These are phyloP conservation scores for Trichoderma sp. DNA, from an alignment of 2,329 filamentous ascomycete genomes.

Conservation along the genomic window DNA sequence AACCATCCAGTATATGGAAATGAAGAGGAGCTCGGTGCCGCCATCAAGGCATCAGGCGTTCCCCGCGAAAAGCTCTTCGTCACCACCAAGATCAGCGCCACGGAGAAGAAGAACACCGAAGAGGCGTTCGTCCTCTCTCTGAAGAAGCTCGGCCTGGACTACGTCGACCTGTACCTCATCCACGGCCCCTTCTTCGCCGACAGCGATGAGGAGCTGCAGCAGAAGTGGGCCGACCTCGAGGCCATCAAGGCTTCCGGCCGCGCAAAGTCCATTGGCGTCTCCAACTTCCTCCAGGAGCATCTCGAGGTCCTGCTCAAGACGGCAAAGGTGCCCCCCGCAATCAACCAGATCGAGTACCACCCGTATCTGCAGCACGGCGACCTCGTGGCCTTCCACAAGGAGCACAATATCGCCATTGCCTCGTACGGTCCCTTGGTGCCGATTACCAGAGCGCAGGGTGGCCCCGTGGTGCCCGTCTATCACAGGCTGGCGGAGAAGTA, in stretches of 20 bases:
- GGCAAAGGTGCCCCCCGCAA: conserved; percentile 63
- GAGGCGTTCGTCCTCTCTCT: conserved; percentile 63
- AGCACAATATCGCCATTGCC: conserved; percentile 58
- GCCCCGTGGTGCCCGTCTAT: conserved; percentile 57
- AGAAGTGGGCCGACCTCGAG: conserved; percentile 62
- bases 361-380: conserved; percentile 70
- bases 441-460: conserved; percentile 50
- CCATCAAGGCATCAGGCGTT: conserved; percentile 67
- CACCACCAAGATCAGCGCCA: conserved; percentile 59
- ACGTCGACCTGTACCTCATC: conserved; percentile 72
- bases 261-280: conserved; percentile 73
- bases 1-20: conserved; percentile 58
- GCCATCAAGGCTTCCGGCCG: conserved; percentile 68
- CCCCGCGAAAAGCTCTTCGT: conserved; percentile 71
- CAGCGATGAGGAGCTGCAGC: conserved; percentile 56
- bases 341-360: conserved; percentile 83
- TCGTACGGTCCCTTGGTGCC: conserved; percentile 61
- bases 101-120: conserved; percentile 45
- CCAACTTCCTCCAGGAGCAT: conserved; percentile 66
- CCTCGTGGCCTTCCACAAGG: conserved; percentile 59
- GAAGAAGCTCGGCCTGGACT: conserved; percentile 66
- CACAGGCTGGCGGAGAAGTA: conserved; percentile 59
- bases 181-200: conserved; percentile 60
- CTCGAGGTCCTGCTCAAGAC: conserved; percentile 60
- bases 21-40: conserved; percentile 70